A percentile compares a stretch with the other conserved stretches of the same genome.
phyloP scores from a whole-genome alignment of 208 protist species.

The Tritrichomonas foetus region DNA sequence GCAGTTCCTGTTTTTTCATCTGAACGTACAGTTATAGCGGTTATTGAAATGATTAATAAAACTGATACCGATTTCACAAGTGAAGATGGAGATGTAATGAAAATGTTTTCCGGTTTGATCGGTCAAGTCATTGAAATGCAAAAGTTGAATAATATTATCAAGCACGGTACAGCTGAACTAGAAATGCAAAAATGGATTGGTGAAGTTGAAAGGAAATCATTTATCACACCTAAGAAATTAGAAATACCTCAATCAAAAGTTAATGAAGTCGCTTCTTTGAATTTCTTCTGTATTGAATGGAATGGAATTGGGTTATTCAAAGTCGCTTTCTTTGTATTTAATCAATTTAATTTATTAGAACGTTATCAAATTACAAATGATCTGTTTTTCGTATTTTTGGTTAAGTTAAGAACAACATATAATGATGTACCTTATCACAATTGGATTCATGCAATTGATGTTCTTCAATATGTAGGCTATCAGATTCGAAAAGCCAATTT shows the following conservation, averaged over 20 bases:
- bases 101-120: not conserved
- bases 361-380: conserved; percentile 29
- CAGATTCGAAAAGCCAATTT: conserved; percentile 56
- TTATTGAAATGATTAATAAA: conserved; percentile 18
- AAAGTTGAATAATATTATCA: not conserved
- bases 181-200: conserved; percentile 14
- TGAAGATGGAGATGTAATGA: not conserved
- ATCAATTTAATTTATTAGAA: conserved; percentile 41
- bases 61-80: not conserved
- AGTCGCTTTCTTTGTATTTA: conserved; percentile 41
- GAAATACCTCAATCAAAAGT: not conserved
- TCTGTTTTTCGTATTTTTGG: conserved; percentile 33
- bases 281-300: conserved; percentile 40
- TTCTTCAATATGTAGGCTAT: conserved; percentile 60
- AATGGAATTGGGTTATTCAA: conserved; percentile 34
- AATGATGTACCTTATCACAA: conserved; percentile 67
- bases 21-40: not conserved
- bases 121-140: not conserved
- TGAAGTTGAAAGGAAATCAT: not conserved
- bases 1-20: conserved; percentile 6
- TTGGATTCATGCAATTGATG: conserved; percentile 64
- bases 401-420: conserved; percentile 22
- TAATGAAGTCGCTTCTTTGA: not conserved
- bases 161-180: not conserved
- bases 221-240: not conserved